phyloP scores from a whole-genome alignment of 2,329 filamentous ascomycete species.

The Talaromyces islandicus region DNA sequence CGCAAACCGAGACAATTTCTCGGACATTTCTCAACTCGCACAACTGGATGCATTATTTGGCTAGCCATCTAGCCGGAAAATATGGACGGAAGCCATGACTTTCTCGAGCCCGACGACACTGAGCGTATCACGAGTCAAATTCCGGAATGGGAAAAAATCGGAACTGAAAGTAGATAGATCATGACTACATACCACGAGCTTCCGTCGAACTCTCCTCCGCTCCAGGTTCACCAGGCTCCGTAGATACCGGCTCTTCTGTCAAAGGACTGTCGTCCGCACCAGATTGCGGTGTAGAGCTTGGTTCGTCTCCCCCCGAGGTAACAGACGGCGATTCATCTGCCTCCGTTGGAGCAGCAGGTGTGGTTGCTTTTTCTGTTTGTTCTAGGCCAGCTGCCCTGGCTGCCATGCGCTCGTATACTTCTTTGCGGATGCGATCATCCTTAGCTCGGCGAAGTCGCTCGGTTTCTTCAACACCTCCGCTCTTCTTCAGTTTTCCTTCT shows the following conservation, averaged over 20 bases:
- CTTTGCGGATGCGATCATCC: constrained; percentile 77
- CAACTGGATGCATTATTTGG: background rate
- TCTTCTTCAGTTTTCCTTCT: constrained; percentile 91
- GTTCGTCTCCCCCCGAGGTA: constrained; percentile 3
- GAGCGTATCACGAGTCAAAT: constrained; percentile 1
- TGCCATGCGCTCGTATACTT: constrained; percentile 57
- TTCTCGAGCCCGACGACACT: constrained; percentile 8
- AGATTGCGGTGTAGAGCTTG: background rate
- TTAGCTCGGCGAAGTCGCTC: constrained; percentile 78
- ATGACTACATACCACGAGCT: constrained; percentile 7
- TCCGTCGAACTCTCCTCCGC: constrained; percentile 6
- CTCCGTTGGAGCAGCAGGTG: constrained; percentile 16
- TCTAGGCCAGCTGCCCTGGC: constrained; percentile 47
- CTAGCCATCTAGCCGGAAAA: constrained; percentile 4
- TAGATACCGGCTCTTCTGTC: constrained; percentile 4
- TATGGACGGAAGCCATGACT: constrained; percentile 9
- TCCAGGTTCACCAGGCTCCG: constrained; percentile 9
- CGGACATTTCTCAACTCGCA: background rate
- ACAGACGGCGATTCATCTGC: constrained; percentile 13
- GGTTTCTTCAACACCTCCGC: constrained; percentile 87
- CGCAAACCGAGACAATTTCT: background rate
- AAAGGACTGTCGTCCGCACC: constrained; percentile 1
- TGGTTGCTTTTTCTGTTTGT: constrained; percentile 24
- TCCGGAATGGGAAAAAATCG: background rate
- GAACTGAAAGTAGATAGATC: background rate